phyloP scores from a whole-genome alignment of 2,329 filamentous ascomycete species.

The Exutisphaerella laricina region DNA sequence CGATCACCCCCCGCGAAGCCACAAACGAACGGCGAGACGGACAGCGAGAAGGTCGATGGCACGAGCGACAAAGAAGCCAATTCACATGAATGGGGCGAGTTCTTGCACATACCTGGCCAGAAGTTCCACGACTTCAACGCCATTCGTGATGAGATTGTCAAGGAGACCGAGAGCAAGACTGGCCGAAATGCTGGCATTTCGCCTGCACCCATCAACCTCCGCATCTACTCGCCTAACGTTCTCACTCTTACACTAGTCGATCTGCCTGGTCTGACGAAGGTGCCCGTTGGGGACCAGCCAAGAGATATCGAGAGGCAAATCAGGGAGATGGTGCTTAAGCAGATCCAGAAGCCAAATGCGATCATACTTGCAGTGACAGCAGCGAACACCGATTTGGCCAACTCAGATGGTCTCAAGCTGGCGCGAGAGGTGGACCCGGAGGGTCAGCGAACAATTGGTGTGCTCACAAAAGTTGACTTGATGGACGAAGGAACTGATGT shows the following conservation, averaged over 20 bases:
- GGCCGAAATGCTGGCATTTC: conserved; percentile 96
- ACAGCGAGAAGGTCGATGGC: conserved; percentile 62
- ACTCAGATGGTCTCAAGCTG: conserved; percentile 95
- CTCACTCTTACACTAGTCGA: conserved; percentile 95
- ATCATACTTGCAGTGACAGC: conserved; percentile 96
- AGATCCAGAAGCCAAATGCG: conserved; percentile 96
- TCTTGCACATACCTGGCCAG: conserved; percentile 92
- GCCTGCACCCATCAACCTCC: conserved; percentile 90
- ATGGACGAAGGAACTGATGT: conserved; percentile 99
- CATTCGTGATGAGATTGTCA: conserved; percentile 94
- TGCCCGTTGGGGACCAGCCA: conserved; percentile 92
- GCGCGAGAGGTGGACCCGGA: conserved; percentile 96
- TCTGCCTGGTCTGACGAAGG: conserved; percentile 91
- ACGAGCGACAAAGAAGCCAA: conserved; percentile 84
- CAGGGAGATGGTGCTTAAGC: conserved; percentile 95
- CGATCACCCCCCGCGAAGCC: conserved; percentile 55
- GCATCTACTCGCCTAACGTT: conserved; percentile 98
- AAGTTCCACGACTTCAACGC: conserved; percentile 99
- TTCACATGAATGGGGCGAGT: conserved; percentile 95
- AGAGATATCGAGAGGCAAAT: conserved; percentile 97
- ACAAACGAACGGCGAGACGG: conserved; percentile 67
- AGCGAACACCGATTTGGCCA: conserved; percentile 96
- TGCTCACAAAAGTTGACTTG: conserved; percentile 95
- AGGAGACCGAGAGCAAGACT: conserved; percentile 94
- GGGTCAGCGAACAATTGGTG: conserved; percentile 95